Percentiles rank a stretch among this genome's conserved stretches.
These are phyloP conservation scores for Tylopilus rubrobrunneus DNA, from an alignment of 768 basidiomycete species.

Conservation along the genomic window DNA sequence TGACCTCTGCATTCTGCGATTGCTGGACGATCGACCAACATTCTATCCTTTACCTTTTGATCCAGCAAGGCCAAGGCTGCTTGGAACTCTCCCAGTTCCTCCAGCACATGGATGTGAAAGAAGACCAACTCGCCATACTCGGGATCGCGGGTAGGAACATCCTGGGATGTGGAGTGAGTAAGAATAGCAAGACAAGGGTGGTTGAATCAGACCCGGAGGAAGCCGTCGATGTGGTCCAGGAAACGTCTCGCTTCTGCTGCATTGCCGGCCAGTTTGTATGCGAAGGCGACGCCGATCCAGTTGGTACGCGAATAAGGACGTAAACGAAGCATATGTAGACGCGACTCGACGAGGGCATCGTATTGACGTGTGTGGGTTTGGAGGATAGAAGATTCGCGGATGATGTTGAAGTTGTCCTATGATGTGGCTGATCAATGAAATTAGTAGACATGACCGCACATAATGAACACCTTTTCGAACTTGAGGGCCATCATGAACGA, in stretches of 20 bases:
- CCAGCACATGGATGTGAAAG: slow-evolving; percentile 70
- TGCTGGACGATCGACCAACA: slow-evolving; percentile 67
- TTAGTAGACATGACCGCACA: neutral
- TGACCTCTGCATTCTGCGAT: slow-evolving; percentile 68
- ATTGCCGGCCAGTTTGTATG: slow-evolving; percentile 82
- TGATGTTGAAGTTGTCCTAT: slow-evolving; percentile 91
- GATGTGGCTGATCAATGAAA: neutral
- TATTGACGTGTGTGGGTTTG: slow-evolving; percentile 85
- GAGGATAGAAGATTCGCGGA: slow-evolving; percentile 85
- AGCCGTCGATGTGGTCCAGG: slow-evolving; percentile 66
- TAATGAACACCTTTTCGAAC: slow-evolving; percentile 74
- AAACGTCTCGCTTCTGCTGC: slow-evolving; percentile 64
- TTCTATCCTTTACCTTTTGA: slow-evolving; percentile 53
- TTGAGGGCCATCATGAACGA: slow-evolving; percentile 87
- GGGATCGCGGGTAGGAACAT: slow-evolving; percentile 72
- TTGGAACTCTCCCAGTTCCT: slow-evolving; percentile 61
- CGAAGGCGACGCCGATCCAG: slow-evolving; percentile 88
- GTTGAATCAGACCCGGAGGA: slow-evolving; percentile 53
- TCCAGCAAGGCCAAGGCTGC: slow-evolving; percentile 66
- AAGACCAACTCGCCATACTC: slow-evolving; percentile 82
- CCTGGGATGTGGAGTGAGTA: slow-evolving; percentile 38
- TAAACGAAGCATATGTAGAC: slow-evolving; percentile 72
- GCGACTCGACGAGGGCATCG: slow-evolving; percentile 74
- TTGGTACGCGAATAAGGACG: slow-evolving; percentile 82
- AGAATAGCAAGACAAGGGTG: neutral